These are phyloP conservation scores for Dryas integrifolia DNA, from an alignment of 331 rosid genomes.

Conservation along the genomic window DNA sequence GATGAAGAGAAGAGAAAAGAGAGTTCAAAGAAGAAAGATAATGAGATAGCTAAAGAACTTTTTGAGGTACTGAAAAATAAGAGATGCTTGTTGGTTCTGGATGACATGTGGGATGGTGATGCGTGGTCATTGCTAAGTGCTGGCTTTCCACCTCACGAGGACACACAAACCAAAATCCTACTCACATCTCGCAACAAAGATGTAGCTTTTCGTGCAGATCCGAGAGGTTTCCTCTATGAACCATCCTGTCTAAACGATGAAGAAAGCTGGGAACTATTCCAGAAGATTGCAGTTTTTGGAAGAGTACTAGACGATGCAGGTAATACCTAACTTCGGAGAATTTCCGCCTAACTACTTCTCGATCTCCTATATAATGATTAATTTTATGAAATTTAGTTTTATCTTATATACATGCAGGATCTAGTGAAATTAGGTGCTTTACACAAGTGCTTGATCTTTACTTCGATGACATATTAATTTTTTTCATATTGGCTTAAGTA, in stretches of 20 bases:
- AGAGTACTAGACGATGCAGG: neutral
- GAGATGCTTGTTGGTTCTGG: slow-evolving; percentile 44
- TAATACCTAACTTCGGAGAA: neutral
- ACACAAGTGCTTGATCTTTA: too few species aligned
- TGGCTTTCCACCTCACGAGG: slow-evolving; percentile 34
- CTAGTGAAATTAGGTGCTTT: too few species aligned
- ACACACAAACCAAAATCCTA: slow-evolving; percentile 34
- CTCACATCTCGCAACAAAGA: slow-evolving; percentile 44
- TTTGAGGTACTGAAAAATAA: slow-evolving; percentile 34
- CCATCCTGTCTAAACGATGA: neutral
- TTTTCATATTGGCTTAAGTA: too few species aligned
- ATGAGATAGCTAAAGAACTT: neutral
- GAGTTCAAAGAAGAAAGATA: neutral
- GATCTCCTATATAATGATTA: too few species aligned
- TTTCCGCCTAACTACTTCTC: too few species aligned
- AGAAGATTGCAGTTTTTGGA: neutral
- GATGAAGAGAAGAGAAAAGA: neutral
- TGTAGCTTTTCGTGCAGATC: neutral
- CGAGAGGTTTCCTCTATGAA: neutral
- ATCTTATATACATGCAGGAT: too few species aligned
- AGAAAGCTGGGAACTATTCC: neutral
- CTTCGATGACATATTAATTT: too few species aligned
- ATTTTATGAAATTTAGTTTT: too few species aligned
- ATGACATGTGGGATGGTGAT: slow-evolving; percentile 47
- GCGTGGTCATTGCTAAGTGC: slow-evolving; percentile 41